Evolutionary conservation across 495 filamentous ascomycete genomes (phyloP), one percentile per base, ranked within the genome.

Genomic region (Neurospora sublineolata): DNA sequence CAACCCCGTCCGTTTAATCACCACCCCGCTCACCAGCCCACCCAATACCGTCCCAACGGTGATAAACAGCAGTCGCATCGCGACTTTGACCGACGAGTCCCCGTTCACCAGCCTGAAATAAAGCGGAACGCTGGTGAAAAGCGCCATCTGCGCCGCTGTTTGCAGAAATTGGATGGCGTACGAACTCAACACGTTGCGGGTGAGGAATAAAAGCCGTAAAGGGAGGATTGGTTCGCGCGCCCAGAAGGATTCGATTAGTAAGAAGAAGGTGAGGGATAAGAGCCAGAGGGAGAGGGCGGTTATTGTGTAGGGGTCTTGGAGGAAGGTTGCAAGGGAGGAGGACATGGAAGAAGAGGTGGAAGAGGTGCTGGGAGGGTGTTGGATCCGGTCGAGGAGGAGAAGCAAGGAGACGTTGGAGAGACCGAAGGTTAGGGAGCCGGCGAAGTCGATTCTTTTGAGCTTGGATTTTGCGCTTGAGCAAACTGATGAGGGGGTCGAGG

Each of bases 181-280:
- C 3, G 71, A 44, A 3, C 44, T 68, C 0, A 75, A 3, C 8
- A 75, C 73, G 39, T 75, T 73, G 0, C 71, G 60, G 6, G 68
- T 70, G 1, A 37, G 1, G 2, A 58, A 58, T 8, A 75, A 7
- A 0, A 75, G 23, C 0, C 73, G 37, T 0, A 75, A 30, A 0
- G 73, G 73, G 12, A 75, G 27, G 4, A 75, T 73, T 11, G 71
- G 73, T n/a, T 75, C 73, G 18, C n/a, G 6, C 3, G 73, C 71
- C 64, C 67, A 73, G 4, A 73, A 41, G 2, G 46, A 68, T 58
- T 75, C 73, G 0, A 73, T 33, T 2, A 41, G 8, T 1, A 75
- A 12, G 20, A 75, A 75, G 18, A 52, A 4, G 5, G 36, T 33
- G 39, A 73, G 27, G 37, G 69, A 73, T 1, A 27, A n/a, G 9